Evolutionary conservation across 2,329 filamentous ascomycete species (phyloP), one percentile per base, ranked within the genome.

Genomic region (Aspergillus unguis): DNA sequence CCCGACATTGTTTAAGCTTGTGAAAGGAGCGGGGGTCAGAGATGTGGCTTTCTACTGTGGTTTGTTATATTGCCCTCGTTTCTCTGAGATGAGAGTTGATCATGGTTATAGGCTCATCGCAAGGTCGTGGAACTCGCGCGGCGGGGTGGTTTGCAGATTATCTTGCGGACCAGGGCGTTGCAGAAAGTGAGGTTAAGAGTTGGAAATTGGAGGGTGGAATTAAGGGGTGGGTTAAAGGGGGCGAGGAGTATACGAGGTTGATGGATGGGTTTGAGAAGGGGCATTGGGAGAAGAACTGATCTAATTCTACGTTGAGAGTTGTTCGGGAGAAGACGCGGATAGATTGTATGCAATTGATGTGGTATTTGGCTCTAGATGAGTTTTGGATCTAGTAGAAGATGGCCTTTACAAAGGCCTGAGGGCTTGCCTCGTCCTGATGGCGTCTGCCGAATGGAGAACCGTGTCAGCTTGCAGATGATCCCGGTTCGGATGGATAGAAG

Each of bases 71-170:
- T 27, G 11, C 27, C n/a, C n/a, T 5, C 29, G n/a, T 9, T 11
- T 7, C 28, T 41, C 9, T 40, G 28, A 8, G 17, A 23, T 17
- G 36, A 3, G 25, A 17, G 23, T 23, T 25, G n/a, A 11, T 17
- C 9, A 5, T 6, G n/a, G n/a, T n/a, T 23, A n/a, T 38, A 84
- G 82, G 77, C 2, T 84, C 82, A 1, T 83, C 79, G 1, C 57
- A 58, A 2, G 81, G 81, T 4, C 77, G 82, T 2, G 82, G 81
- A 3, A 77, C 72, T 2, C 73, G 81, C n/a, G 75, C 78, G 2
- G 80, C 79, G 1, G 75, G 72, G 6, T 84, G 80, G 81, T 79
- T 84, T 60, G 71, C 69, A 3, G 81, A 84, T 61, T 71, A 81
- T 52, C 64, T 84, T 29, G 61, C 65, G 2, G 68, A 76, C 1